A percentile compares a stretch with the other conserved stretches of the same genome.
These are phyloP conservation scores for Nemania serpens DNA, from an alignment of 2,329 filamentous ascomycete genomes.

Conservation along the genomic window DNA sequence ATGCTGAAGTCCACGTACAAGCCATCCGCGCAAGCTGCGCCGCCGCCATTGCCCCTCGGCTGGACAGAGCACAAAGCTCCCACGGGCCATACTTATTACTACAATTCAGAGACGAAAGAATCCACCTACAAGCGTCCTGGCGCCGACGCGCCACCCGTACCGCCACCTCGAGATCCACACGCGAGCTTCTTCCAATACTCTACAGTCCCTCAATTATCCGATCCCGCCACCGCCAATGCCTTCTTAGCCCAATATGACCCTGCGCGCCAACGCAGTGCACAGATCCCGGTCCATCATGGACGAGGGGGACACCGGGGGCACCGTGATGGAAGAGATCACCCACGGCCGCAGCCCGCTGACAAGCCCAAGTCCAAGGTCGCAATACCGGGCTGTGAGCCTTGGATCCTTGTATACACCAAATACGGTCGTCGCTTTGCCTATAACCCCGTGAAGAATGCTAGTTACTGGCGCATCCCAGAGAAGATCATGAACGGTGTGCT, in stretches of 20 bases:
- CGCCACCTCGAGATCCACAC: constrained; percentile 37
- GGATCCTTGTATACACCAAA: constrained; percentile 92
- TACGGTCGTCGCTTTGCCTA: constrained; percentile 88
- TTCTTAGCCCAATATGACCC: constrained; percentile 60
- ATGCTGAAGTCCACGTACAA: constrained; percentile 84
- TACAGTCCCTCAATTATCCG: constrained; percentile 51
- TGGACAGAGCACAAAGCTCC: constrained; percentile 96
- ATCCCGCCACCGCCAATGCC: constrained; percentile 63
- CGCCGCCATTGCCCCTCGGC: constrained; percentile 72
- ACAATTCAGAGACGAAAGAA: constrained; percentile 78
- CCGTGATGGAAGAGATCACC: constrained; percentile 60
- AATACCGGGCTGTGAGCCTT: constrained; percentile 83
- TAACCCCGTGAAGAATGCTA: constrained; percentile 83
- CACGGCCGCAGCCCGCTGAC: constrained; percentile 72
- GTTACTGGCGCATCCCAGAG: constrained; percentile 93
- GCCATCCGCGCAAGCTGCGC: constrained; percentile 52
- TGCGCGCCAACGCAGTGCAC: constrained; percentile 45
- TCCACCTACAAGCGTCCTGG: constrained; percentile 86
- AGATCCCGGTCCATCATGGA: constrained; percentile 42
- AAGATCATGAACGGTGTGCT: constrained; percentile 80
- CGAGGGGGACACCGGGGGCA: constrained; percentile 50
- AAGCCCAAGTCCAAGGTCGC: constrained; percentile 77
- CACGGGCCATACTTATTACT: constrained; percentile 86
- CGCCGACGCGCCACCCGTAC: constrained; percentile 26
- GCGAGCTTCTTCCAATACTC: constrained; percentile 50